phyloP scores from a whole-genome alignment of 1,139 yeast genomes.

The Scheffersomyces illinoinensis region DNA sequence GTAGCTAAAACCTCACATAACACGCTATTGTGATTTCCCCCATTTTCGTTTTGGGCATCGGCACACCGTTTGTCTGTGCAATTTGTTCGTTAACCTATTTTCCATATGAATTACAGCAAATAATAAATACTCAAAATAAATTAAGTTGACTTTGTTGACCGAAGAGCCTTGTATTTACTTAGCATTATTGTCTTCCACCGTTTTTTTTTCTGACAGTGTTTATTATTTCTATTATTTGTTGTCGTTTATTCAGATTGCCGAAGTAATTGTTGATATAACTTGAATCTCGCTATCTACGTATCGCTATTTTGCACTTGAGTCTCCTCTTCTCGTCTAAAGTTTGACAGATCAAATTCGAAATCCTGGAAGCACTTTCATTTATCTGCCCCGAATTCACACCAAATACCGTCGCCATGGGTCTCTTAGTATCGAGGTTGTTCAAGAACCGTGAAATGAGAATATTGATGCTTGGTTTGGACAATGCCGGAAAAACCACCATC shows the following conservation, averaged over 20 bases:
- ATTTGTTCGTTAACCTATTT: neutral
- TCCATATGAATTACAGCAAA: neutral
- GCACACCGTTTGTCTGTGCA: neutral
- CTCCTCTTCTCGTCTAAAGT: neutral
- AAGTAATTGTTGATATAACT: neutral
- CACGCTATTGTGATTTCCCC: neutral
- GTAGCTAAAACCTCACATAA: neutral
- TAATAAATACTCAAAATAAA: neutral
- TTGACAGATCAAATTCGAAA: neutral
- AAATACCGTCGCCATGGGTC: slow-evolving; percentile 11
- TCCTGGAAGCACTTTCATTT: neutral
- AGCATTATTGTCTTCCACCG: neutral
- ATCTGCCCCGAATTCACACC: neutral
- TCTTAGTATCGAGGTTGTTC: slow-evolving; percentile 37
- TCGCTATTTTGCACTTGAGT: neutral
- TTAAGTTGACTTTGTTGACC: neutral
- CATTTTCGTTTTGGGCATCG: neutral
- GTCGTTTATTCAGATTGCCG: neutral
- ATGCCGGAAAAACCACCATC: slow-evolving; percentile 88
- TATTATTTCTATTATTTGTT: neutral
- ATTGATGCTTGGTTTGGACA: slow-evolving; percentile 88
- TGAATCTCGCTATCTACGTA: neutral
- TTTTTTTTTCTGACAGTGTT: neutral
- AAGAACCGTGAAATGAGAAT: slow-evolving; percentile 58
- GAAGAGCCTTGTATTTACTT: neutral